Conservation (phyloP, 495 filamentous ascomycete species). For the Hyaloscypha bicolor region DNA sequence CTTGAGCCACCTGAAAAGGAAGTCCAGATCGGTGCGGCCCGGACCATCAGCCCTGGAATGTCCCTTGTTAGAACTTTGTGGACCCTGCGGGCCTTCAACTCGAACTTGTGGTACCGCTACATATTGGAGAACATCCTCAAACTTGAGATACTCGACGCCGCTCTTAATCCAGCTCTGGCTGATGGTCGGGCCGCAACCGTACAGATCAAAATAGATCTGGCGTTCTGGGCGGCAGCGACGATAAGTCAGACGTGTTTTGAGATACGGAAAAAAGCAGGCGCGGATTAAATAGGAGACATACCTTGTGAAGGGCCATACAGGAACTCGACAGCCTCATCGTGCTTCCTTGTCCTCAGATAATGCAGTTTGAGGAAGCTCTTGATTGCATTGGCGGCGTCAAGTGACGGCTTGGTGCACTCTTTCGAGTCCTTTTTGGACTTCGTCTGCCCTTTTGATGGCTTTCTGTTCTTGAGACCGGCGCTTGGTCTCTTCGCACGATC, state of each 20-base stretch:
- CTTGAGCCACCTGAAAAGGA: conserved; percentile 32
- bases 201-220: conserved; percentile 35
- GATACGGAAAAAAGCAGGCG: not conserved
- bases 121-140: conserved; percentile 40
- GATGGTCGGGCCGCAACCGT: conserved; percentile 23
- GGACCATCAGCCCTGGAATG: conserved; percentile 20
- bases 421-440: not conserved
- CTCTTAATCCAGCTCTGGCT: conserved; percentile 26
- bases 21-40: conserved; percentile 32
- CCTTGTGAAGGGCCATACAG: conserved; percentile 31
- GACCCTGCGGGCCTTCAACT: conserved; percentile 20
- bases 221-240: conserved; percentile 8
- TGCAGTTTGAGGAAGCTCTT: conserved; percentile 29
- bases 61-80: conserved; percentile 18
- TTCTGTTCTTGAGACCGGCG: conserved; percentile 4
- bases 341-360: conserved; percentile 31
- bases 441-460: not conserved
- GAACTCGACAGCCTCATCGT: conserved; percentile 31
- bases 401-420: conserved; percentile 5
- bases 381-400: conserved; percentile 13
- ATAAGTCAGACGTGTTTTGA: conserved; percentile 1
- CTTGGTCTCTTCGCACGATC: not conserved
- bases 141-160: conserved; percentile 32
- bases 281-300: conserved; percentile 1
- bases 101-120: conserved; percentile 34